Base-by-base conservation (phyloP, 2,329 filamentous ascomycete genomes). In the Septoria linicola region DNA sequence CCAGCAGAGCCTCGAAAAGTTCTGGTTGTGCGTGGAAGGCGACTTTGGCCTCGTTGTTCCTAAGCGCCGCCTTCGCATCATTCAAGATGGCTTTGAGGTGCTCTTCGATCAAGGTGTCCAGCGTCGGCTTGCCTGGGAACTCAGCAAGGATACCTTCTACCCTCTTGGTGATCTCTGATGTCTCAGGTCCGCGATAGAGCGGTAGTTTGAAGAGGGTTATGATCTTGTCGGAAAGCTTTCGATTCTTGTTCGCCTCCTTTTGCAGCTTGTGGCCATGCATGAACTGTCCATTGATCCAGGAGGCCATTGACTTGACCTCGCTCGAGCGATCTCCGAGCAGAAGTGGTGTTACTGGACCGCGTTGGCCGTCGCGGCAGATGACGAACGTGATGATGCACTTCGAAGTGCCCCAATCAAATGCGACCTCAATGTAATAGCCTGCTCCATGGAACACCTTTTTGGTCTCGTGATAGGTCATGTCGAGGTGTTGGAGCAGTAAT, bases 201-300 rank as follows among this genome's bases (percentile, higher is more conserved):
- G 31, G 25, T 1, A 58, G 39, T 19, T 58, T 55, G 23, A 44
- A 50, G 3, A 50, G 25, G n/a, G 34, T 34, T 2, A 55, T 53
- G 8, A 53, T 50, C 6, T 42, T 47, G 39, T n/a, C n/a, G n/a
- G n/a, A n/a, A n/a, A 46, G 42, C 16, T 34, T 27, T 2, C n/a
- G n/a, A 2, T 13, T 37, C 2, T 3, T 46, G 7, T 11, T 7
- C 6, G 42, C 30, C 8, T 16, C 17, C 8, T n/a, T 4, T 31
- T 46, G 19, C 3, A 46, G 49, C 30, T 51, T 46, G 8, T 19
- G 34, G 10, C 55, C 55, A 4, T 55, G 42, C 1, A 53, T n/a
- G 14, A 58, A 49, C 4, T 39, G 37, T 10, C 20, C 45, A 7
- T 47, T 45, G 10, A 36, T 23, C 41, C 45, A 58, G 4, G 53